phyloP scores from a whole-genome alignment of 164 flowering plant genomes.

The Sedum album region DNA sequence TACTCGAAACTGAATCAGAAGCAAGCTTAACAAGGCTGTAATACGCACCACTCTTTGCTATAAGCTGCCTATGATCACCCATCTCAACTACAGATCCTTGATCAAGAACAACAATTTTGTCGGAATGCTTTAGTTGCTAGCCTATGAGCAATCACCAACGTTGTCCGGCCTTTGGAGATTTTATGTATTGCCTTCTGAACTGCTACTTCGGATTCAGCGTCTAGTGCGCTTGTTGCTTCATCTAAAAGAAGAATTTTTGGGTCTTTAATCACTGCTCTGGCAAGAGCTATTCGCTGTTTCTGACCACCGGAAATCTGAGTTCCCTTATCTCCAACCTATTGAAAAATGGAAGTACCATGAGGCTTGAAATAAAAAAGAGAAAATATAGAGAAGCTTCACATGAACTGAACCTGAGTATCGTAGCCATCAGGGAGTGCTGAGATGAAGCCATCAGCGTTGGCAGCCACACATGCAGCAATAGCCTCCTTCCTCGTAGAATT shows the following conservation, averaged over 20 bases:
- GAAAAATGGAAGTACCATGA: not conserved
- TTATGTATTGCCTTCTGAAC: slow-evolving; percentile 64
- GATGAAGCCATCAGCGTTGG: slow-evolving; percentile 62
- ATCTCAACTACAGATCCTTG: slow-evolving; percentile 47
- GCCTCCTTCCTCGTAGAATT: slow-evolving; percentile 62
- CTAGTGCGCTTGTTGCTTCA: slow-evolving; percentile 73
- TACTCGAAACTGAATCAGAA: slow-evolving; percentile 28
- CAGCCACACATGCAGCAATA: slow-evolving; percentile 50
- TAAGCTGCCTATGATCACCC: slow-evolving; percentile 50
- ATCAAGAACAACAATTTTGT: slow-evolving; percentile 53
- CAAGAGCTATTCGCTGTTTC: slow-evolving; percentile 70
- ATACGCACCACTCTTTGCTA: slow-evolving; percentile 45
- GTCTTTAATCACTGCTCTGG: slow-evolving; percentile 61
- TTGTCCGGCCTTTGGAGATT: slow-evolving; percentile 48
- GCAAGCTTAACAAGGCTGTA: slow-evolving; percentile 52
- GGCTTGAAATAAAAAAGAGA: not conserved
- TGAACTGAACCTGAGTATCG: slow-evolving; percentile 46
- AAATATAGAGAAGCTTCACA: not conserved
- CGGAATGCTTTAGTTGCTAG: slow-evolving; percentile 53
- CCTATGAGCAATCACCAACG: slow-evolving; percentile 69
- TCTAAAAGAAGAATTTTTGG: slow-evolving; percentile 66
- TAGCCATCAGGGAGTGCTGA: slow-evolving; percentile 55
- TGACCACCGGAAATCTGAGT: slow-evolving; percentile 73
- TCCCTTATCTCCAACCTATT: slow-evolving; percentile 63
- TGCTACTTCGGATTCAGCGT: slow-evolving; percentile 48